Conservation (phyloP, 768 basidiomycete genomes). For the Gymnopilus junonius region DNA sequence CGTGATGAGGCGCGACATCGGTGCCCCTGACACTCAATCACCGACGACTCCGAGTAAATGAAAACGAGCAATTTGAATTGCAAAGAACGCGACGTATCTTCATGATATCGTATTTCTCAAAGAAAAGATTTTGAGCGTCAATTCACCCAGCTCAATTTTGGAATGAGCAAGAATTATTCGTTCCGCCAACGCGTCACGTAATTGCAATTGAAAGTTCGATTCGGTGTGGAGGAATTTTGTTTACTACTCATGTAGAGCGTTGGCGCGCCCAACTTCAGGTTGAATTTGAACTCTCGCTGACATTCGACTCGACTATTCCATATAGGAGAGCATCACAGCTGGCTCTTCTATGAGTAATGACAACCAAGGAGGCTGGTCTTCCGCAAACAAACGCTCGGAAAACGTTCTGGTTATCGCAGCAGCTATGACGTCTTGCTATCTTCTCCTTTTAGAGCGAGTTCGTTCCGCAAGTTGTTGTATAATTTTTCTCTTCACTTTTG, state of each 20-base stretch:
- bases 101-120: background rate
- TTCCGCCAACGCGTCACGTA: background rate
- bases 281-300: background rate
- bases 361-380: background rate
- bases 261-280: background rate
- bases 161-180: background rate
- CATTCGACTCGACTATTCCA: background rate
- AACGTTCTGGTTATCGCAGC: background rate
- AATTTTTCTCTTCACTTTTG: conserved; percentile 35
- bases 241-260: background rate
- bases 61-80: background rate
- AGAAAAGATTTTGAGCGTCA: background rate
- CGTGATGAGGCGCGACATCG: conserved; percentile 26
- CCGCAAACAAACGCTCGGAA: background rate
- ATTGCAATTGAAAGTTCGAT: background rate
- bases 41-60: background rate
- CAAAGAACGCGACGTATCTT: background rate
- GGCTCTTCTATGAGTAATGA: background rate
- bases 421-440: background rate
- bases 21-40: background rate
- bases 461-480: conserved; percentile 36
- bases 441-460: conserved; percentile 19
- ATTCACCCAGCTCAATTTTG: background rate
- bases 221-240: background rate
- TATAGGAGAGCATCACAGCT: background rate